Conservation (phyloP, 169 alveolate species). For the Blepharisma undulans region DNA sequence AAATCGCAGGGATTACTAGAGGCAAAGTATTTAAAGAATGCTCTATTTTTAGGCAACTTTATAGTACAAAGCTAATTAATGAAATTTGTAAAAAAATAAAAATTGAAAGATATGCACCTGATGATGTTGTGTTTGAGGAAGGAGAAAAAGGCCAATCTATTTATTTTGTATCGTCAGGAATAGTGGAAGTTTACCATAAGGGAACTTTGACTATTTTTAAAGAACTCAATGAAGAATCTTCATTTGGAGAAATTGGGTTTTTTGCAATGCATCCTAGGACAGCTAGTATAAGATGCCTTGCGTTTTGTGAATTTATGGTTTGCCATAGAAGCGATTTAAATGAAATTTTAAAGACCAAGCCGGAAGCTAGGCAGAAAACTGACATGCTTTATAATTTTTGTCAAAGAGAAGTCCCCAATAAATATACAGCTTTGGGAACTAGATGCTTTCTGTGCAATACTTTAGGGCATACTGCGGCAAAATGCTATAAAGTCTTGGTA, state of each 20-base stretch:
- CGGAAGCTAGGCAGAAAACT: slow-evolving; percentile 17
- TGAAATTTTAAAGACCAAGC: background rate
- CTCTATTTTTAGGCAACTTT: background rate
- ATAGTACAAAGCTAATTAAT: background rate
- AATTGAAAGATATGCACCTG: slow-evolving; percentile 17
- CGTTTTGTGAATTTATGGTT: slow-evolving; percentile 16
- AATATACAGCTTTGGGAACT: background rate
- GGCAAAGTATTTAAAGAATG: background rate
- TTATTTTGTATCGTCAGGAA: background rate
- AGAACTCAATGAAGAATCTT: background rate
- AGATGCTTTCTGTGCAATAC: slow-evolving; percentile 10
- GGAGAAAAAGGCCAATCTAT: background rate
- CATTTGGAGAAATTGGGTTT: slow-evolving; percentile 49
- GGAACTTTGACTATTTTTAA: background rate
- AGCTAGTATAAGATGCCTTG: slow-evolving; percentile 20
- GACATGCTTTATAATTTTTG: background rate
- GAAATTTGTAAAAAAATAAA: background rate
- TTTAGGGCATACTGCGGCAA: slow-evolving; percentile 19
- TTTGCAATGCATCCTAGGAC: slow-evolving; percentile 38
- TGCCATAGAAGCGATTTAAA: background rate
- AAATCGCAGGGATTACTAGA: background rate
- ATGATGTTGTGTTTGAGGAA: slow-evolving; percentile 23
- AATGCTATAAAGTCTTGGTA: background rate
- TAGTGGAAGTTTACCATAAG: slow-evolving; percentile 10
- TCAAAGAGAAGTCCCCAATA: background rate